phyloP scores from a whole-genome alignment of 306 rosid species.

The Vigna angularis region DNA sequence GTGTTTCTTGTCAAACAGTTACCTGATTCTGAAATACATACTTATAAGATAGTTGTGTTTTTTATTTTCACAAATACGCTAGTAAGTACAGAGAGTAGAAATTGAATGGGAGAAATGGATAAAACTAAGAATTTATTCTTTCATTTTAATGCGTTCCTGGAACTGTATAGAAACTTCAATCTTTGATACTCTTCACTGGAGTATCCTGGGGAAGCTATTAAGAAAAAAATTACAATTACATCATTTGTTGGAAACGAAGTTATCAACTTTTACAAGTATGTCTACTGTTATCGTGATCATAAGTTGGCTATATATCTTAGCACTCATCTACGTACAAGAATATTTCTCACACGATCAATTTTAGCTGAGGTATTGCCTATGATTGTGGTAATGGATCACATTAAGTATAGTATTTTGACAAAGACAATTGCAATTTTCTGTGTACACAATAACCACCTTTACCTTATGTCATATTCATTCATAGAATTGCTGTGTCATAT shows the following conservation, averaged over 20 bases:
- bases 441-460: not conserved
- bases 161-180: not conserved
- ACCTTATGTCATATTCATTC: not conserved
- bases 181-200: slow-evolving; percentile 5
- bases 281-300: slow-evolving; percentile 8
- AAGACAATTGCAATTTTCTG: slow-evolving; percentile 18
- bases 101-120: not conserved
- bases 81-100: not conserved
- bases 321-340: not conserved
- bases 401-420: not conserved
- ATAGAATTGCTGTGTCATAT: slow-evolving; percentile 7
- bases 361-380: not conserved
- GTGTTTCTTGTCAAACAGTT: not conserved
- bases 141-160: slow-evolving; percentile 9
- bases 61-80: slow-evolving; percentile 11
- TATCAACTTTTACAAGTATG: slow-evolving; percentile 1
- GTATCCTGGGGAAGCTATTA: not conserved
- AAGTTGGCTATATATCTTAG: not conserved
- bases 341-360: too few relatives aligned
- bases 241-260: slow-evolving; percentile 5
- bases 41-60: slow-evolving; percentile 10
- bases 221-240: not conserved
- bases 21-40: slow-evolving; percentile 8
- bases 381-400: not conserved
- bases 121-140: not conserved